Evolutionary conservation across 352 stramenopile genomes (phyloP), one percentile per base, ranked within the genome.

Genomic region (Pythium folliculosum): DNA sequence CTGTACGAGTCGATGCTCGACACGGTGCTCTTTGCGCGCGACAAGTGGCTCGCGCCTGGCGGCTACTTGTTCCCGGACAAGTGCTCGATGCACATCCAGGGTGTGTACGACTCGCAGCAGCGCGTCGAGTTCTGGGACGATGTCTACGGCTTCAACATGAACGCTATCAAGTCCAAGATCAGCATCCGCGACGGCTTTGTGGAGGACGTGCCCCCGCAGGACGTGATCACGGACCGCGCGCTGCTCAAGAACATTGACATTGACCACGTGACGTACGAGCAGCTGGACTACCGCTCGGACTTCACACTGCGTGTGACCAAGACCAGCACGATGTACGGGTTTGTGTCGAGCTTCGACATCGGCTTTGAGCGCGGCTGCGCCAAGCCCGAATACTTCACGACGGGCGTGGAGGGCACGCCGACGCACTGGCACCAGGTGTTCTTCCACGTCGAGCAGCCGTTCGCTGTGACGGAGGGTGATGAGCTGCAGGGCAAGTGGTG

Each of bases 401-500:
- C 97, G 5, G 91, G 86, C 44, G 77, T 76, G 16, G 82, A 94
- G 65, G 89, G 78, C 51, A 90, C 85, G 21, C 97, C 98, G 60
- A 99, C 97, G 12, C 97, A 99, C 77, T 99, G 97, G 97, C 99
- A 99, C 75, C 97, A 99, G 71, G 96, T 97, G 16, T 94, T 98
- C n/a, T 98, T 99, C 71, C 98, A 98, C 76, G 60, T 98, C n/a
- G 77, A 84, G 37, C 75, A 90, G 40, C 84, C 90, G 10, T 86
- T 98, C 52, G 66, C 63, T 0, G 86, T 97, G 14, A 72, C 74
- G 44, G 71, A 79, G 22, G 92, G 90, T 27, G 91, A 98, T n/a
- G 43, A 62, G 44, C 67, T 98, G 30, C 65, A 72, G 16, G 95
- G 94, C 23, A 97, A 89, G 62, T 95, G 97, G 80, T 86, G 77